phyloP scores from a whole-genome alignment of 805 yeast species.

The Candida easanensis region DNA sequence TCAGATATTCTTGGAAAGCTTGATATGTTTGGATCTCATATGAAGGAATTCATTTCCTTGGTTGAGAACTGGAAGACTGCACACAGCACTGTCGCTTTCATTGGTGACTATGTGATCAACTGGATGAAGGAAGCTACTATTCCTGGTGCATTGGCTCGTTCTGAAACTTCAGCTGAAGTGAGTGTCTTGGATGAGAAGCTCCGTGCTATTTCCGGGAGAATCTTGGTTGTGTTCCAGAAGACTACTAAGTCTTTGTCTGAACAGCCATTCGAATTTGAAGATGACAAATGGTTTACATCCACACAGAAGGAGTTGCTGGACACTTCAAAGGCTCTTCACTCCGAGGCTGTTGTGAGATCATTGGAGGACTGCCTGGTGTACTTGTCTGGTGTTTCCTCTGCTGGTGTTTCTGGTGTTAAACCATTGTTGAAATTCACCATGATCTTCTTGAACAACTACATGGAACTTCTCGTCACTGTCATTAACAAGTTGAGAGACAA shows the following conservation, averaged over 20 bases:
- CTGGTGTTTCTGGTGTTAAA: slow-evolving; percentile 37
- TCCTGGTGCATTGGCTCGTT: not conserved
- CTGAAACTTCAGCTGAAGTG: slow-evolving; percentile 14
- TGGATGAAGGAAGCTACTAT: slow-evolving; percentile 38
- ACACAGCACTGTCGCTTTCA: slow-evolving; percentile 37
- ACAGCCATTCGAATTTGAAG: slow-evolving; percentile 39
- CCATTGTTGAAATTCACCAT: slow-evolving; percentile 53
- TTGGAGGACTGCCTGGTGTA: slow-evolving; percentile 34
- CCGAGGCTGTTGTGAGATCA: slow-evolving; percentile 34
- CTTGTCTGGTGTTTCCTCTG: slow-evolving; percentile 36
- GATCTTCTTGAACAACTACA: slow-evolving; percentile 65
- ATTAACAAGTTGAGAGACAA: slow-evolving; percentile 42
- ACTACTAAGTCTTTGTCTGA: slow-evolving; percentile 22
- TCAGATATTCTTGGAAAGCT: slow-evolving; percentile 22
- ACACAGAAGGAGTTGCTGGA: slow-evolving; percentile 44
- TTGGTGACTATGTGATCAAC: slow-evolving; percentile 43
- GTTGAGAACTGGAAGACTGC: slow-evolving; percentile 35
- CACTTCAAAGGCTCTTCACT: slow-evolving; percentile 42
- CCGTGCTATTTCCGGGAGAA: slow-evolving; percentile 51
- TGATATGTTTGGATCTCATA: slow-evolving; percentile 11
- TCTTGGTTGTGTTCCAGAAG: slow-evolving; percentile 69
- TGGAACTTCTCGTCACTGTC: slow-evolving; percentile 43
- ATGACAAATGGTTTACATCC: slow-evolving; percentile 65
- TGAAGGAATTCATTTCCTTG: slow-evolving; percentile 26
- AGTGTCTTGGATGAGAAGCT: slow-evolving; percentile 45